Percentiles rank a stretch among this genome's conserved stretches.
Evolutionary conservation across 495 filamentous ascomycete species (phyloP).

Genomic region (Rhypophila decipiens): DNA sequence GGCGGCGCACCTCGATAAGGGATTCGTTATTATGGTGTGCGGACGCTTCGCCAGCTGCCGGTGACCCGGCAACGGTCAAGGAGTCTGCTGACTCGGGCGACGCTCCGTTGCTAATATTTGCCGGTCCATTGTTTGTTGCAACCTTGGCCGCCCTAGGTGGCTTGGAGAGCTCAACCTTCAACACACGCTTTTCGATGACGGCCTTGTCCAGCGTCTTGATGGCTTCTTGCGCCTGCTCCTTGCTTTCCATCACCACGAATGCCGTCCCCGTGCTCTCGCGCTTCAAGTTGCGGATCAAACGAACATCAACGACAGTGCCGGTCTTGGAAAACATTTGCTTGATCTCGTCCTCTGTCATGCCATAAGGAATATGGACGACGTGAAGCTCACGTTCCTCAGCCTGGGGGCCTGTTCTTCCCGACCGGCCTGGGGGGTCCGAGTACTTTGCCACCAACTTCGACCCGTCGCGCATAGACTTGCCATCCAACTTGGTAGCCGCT

Average conservation of each 20-base stretch:
- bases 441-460: constrained; percentile 69
- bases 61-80: constrained; percentile 9
- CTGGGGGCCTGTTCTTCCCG: constrained; percentile 73
- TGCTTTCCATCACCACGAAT: constrained; percentile 69
- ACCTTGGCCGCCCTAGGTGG: constrained; percentile 37
- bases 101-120: background rate
- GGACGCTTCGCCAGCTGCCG: constrained; percentile 17
- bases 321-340: constrained; percentile 63
- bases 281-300: constrained; percentile 54
- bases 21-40: constrained; percentile 19
- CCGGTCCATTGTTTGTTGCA: constrained; percentile 24
- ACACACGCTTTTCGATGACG: constrained; percentile 58
- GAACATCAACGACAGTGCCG: constrained; percentile 63
- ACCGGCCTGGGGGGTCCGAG: constrained; percentile 72
- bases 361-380: constrained; percentile 64
- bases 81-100: constrained; percentile 21
- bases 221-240: constrained; percentile 62
- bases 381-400: constrained; percentile 85
- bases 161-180: constrained; percentile 61
- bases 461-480: constrained; percentile 53
- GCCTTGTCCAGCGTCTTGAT: constrained; percentile 65
- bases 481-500: constrained; percentile 64
- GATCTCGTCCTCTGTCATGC: constrained; percentile 60
- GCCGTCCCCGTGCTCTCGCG: constrained; percentile 66
- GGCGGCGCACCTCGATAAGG: constrained; percentile 32